These are phyloP conservation scores for Leccinum incarnatum DNA, from an alignment of 768 basidiomycete species.

Conservation along the genomic window DNA sequence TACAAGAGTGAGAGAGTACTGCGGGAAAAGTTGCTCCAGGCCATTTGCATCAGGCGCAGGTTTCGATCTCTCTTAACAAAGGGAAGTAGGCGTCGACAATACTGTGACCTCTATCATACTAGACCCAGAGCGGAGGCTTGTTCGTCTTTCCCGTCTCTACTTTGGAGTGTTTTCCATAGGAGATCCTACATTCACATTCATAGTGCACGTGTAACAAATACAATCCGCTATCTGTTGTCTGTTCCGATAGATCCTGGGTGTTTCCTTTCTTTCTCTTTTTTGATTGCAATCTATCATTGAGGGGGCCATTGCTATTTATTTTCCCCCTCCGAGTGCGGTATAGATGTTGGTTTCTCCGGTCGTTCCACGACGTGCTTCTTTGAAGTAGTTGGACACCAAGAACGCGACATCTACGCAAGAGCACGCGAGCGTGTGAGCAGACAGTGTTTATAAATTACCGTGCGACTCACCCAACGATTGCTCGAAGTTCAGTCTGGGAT, in stretches of 20 bases:
- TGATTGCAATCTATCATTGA: not conserved
- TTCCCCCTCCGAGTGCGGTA: slow-evolving; percentile 29
- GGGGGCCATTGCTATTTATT: not conserved
- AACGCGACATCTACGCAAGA: slow-evolving; percentile 71
- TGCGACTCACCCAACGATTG: slow-evolving; percentile 79
- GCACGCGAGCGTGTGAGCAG: not conserved
- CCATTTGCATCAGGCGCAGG: slow-evolving; percentile 84
- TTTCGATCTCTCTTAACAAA: slow-evolving; percentile 79
- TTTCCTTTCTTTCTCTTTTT: not conserved
- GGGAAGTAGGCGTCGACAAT: not conserved
- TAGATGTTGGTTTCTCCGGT: slow-evolving; percentile 26
- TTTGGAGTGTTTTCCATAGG: not conserved
- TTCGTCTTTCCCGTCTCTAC: not conserved
- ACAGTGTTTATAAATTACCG: not conserved
- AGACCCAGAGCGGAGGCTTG: too few relatives aligned
- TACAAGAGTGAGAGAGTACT: slow-evolving; percentile 64
- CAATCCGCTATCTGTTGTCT: not conserved
- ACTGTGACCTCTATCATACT: too few relatives aligned
- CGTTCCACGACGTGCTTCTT: slow-evolving; percentile 54
- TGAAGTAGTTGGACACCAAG: slow-evolving; percentile 77
- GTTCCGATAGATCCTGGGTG: slow-evolving; percentile 13
- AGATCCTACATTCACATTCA: not conserved
- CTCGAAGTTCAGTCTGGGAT: slow-evolving; percentile 91
- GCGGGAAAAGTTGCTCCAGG: slow-evolving; percentile 75
- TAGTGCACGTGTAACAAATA: slow-evolving; percentile 7